phyloP scores from a whole-genome alignment of 352 stramenopile genomes.

The Thalassiosira gravida region DNA sequence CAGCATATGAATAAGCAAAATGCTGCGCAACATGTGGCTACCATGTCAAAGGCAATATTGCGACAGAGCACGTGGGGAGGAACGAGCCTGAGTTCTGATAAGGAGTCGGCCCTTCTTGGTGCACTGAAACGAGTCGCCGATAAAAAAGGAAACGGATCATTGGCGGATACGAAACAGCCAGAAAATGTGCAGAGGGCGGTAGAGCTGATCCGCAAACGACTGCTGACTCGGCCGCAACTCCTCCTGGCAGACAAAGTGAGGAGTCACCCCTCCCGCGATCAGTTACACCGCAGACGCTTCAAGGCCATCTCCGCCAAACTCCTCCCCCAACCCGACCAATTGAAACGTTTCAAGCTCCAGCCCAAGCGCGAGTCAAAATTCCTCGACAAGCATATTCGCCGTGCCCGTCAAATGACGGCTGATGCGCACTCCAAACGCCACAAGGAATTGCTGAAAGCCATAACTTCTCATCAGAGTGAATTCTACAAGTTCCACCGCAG shows the following conservation, averaged over 20 bases:
- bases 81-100: slow-evolving; percentile 32
- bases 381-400: slow-evolving; percentile 72
- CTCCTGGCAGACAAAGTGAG: neutral
- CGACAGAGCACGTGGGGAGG: slow-evolving; percentile 41
- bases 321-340: slow-evolving; percentile 23
- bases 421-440: slow-evolving; percentile 74
- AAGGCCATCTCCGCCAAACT: slow-evolving; percentile 46
- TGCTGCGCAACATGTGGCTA: neutral
- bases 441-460: slow-evolving; percentile 77
- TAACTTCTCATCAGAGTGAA: slow-evolving; percentile 71
- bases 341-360: slow-evolving; percentile 81
- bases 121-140: slow-evolving; percentile 20
- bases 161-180: neutral
- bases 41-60: slow-evolving; percentile 10
- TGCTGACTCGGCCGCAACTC: slow-evolving; percentile 19
- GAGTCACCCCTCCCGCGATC: neutral
- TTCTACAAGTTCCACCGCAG: slow-evolving; percentile 84
- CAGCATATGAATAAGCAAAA: neutral
- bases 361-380: slow-evolving; percentile 76
- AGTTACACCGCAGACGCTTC: slow-evolving; percentile 29
- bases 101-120: slow-evolving; percentile 28
- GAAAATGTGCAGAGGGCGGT: slow-evolving; percentile 25
- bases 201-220: slow-evolving; percentile 37
- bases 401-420: slow-evolving; percentile 62
- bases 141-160: no score